phyloP scores from a whole-genome alignment of 1,139 yeast species.

The Kodamaea suecica region DNA sequence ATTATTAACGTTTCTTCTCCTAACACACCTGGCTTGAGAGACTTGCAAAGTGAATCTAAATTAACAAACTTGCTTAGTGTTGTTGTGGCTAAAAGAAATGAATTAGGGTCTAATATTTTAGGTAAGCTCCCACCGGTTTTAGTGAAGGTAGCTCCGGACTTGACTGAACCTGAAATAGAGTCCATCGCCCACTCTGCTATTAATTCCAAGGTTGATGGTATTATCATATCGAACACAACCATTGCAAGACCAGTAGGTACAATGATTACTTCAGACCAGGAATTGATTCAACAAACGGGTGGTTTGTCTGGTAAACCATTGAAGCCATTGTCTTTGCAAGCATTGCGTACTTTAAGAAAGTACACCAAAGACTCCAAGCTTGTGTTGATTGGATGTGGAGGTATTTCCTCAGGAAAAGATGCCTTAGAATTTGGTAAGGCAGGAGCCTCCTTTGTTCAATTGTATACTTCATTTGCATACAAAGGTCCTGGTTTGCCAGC shows the following conservation, averaged over 20 bases:
- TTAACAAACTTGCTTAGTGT: slow-evolving; percentile 62
- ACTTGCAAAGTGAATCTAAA: slow-evolving; percentile 74
- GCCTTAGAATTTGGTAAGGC: slow-evolving; percentile 90
- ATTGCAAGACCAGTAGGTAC: slow-evolving; percentile 63
- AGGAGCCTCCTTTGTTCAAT: slow-evolving; percentile 84
- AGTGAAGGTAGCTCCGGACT: slow-evolving; percentile 93
- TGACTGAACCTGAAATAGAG: slow-evolving; percentile 74
- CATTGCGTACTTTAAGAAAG: slow-evolving; percentile 66
- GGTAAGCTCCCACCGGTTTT: slow-evolving; percentile 66
- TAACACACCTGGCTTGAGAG: slow-evolving; percentile 92
- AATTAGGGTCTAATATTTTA: slow-evolving; percentile 36
- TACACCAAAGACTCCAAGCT: slow-evolving; percentile 69
- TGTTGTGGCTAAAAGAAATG: slow-evolving; percentile 61
- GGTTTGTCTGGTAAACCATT: slow-evolving; percentile 94
- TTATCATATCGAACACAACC: slow-evolving; percentile 89
- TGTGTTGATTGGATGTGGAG: slow-evolving; percentile 92
- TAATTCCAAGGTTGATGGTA: slow-evolving; percentile 79
- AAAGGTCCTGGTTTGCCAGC: slow-evolving; percentile 88
- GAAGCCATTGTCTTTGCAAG: slow-evolving; percentile 72
- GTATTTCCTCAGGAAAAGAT: slow-evolving; percentile 79
- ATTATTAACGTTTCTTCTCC: slow-evolving; percentile 95
- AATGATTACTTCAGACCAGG: slow-evolving; percentile 46
- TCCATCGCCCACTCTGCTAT: slow-evolving; percentile 83
- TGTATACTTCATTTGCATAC: slow-evolving; percentile 89
- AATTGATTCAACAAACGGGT: slow-evolving; percentile 60